phyloP scores from a whole-genome alignment of 176 grass and related monocot genomes.

The Panicum miliaceum region DNA sequence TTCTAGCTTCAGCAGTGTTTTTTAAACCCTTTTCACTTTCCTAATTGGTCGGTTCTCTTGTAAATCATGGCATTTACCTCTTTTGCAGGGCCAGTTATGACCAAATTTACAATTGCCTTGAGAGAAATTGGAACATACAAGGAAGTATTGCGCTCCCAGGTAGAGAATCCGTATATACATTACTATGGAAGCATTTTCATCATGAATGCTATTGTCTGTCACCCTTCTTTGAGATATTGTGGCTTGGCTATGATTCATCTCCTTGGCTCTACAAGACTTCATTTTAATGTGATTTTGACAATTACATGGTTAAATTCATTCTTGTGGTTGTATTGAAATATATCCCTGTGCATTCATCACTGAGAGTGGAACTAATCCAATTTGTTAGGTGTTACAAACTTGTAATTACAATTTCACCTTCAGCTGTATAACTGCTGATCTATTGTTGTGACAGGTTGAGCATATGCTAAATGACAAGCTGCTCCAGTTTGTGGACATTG shows the following conservation, averaged over 20 bases:
- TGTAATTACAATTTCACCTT: slow-evolving; percentile 8
- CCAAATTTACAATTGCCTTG: slow-evolving; percentile 99
- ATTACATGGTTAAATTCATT: neutral
- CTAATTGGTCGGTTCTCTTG: neutral
- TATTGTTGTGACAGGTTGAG: slow-evolving; percentile 68
- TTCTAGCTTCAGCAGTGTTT: neutral
- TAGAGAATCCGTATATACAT: slow-evolving; percentile 42
- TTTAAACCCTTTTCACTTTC: neutral
- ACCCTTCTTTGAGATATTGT: neutral
- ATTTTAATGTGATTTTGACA: neutral
- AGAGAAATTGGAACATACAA: slow-evolving; percentile 99
- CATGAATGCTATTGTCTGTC: neutral
- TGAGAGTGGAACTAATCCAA: neutral
- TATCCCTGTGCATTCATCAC: slow-evolving; percentile 11
- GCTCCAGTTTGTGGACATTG: slow-evolving; percentile 93
- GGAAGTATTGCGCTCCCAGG: slow-evolving; percentile 97
- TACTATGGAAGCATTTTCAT: neutral
- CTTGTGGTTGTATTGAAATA: neutral
- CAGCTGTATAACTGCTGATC: slow-evolving; percentile 36
- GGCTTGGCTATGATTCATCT: neutral
- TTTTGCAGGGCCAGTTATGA: slow-evolving; percentile 93
- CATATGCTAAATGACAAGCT: slow-evolving; percentile 98
- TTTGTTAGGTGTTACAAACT: slow-evolving; percentile 16
- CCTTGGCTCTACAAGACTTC: neutral
- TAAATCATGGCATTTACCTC: slow-evolving; percentile 16